These are phyloP conservation scores for Trichopus zeylanicus DNA, from an alignment of 116 monocot genomes.

Conservation along the genomic window DNA sequence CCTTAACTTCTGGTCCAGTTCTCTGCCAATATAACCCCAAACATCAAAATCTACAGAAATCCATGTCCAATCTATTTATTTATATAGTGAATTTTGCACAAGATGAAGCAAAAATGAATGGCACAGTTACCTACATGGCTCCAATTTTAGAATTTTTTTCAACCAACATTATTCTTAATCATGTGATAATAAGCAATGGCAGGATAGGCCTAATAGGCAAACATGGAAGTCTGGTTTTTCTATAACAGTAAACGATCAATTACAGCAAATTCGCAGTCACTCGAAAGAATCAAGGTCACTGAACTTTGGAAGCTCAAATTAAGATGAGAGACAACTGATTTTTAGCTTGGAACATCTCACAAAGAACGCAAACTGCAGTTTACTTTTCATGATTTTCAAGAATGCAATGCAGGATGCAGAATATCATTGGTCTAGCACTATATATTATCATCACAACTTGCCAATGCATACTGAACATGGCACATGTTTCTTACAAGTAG, in stretches of 20 bases:
- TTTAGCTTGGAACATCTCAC: not conserved
- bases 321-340: not conserved
- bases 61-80: too few species aligned
- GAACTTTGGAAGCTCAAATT: not conserved
- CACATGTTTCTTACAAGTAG: too few species aligned
- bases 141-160: not conserved
- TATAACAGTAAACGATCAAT: too few species aligned
- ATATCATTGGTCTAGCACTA: too few species aligned
- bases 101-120: not conserved
- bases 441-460: too few species aligned
- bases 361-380: not conserved
- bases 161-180: too few species aligned
- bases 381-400: not conserved
- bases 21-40: conserved; percentile 34
- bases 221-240: not conserved
- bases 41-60: too few species aligned
- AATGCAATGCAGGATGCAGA: too few species aligned
- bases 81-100: too few species aligned
- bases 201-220: not conserved
- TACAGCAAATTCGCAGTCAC: not conserved
- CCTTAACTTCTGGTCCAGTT: conserved; percentile 73
- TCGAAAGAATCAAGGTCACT: not conserved
- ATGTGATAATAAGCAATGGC: not conserved
- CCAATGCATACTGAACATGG: too few species aligned
- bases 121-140: not conserved